phyloP scores from a whole-genome alignment of 805 yeast species.

The Yamadazyma tumulicola region DNA sequence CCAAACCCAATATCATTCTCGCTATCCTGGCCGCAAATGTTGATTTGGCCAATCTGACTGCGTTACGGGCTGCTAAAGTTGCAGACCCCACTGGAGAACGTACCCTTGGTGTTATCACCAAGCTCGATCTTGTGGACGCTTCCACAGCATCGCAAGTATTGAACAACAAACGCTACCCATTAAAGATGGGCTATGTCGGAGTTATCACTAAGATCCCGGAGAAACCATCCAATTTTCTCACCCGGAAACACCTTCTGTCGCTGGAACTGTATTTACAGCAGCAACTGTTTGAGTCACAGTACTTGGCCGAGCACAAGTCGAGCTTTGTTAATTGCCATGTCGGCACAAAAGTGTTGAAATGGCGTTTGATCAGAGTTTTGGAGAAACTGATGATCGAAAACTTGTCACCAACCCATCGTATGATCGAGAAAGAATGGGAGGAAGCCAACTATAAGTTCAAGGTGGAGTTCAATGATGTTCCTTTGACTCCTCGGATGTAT shows the following conservation, averaged over 20 bases:
- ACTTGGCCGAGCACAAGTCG: slow-evolving; percentile 60
- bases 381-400: slow-evolving; percentile 90
- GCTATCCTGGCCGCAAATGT: slow-evolving; percentile 98
- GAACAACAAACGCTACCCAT: slow-evolving; percentile 78
- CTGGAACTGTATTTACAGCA: slow-evolving; percentile 65
- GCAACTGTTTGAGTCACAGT: slow-evolving; percentile 54
- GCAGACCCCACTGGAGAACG: slow-evolving; percentile 95
- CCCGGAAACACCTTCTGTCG: slow-evolving; percentile 44
- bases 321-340: slow-evolving; percentile 63
- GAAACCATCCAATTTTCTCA: slow-evolving; percentile 36
- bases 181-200: slow-evolving; percentile 96
- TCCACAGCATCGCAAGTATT: slow-evolving; percentile 64
- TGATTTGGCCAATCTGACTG: slow-evolving; percentile 93
- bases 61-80: slow-evolving; percentile 80
- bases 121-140: slow-evolving; percentile 85
- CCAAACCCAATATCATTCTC: slow-evolving; percentile 87
- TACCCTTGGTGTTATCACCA: slow-evolving; percentile 94
- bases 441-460: slow-evolving; percentile 90
- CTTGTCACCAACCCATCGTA: slow-evolving; percentile 77
- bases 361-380: slow-evolving; percentile 77
- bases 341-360: slow-evolving; percentile 72
- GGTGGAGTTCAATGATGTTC: slow-evolving; percentile 94
- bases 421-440: slow-evolving; percentile 88
- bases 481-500: slow-evolving; percentile 90
- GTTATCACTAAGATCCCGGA: slow-evolving; percentile 83